phyloP scores from a whole-genome alignment of 2,329 filamentous ascomycete genomes.

The Diaporthe velutina region DNA sequence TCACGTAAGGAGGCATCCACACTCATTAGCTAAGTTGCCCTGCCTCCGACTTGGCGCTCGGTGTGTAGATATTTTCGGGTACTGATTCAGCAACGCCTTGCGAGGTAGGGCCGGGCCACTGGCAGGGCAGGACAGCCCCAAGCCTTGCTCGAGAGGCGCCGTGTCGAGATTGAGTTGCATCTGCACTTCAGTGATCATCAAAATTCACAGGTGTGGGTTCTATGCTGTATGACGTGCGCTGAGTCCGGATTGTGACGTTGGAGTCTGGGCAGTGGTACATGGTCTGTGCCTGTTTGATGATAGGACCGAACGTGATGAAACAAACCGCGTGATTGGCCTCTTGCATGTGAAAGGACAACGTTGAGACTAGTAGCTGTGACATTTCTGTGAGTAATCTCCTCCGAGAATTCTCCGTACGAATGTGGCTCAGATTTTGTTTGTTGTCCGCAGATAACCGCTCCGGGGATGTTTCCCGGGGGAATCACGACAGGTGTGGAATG shows the following conservation, averaged over 20 bases:
- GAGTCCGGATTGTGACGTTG: neutral
- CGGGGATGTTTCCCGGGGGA: neutral
- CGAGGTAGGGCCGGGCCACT: neutral
- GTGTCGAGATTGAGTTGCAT: neutral
- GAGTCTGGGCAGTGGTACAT: neutral
- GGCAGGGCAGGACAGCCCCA: neutral
- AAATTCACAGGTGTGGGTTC: neutral
- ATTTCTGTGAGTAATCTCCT: neutral
- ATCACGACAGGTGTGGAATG: neutral
- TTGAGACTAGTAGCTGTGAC: neutral
- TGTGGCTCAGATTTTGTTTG: neutral
- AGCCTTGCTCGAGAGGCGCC: neutral
- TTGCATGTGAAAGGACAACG: neutral
- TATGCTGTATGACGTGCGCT: conserved; percentile 22
- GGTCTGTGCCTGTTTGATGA: conserved; percentile 19
- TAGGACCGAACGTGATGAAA: neutral
- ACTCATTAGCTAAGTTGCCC: neutral
- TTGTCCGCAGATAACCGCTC: neutral
- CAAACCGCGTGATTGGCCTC: neutral
- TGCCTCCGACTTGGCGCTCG: conserved; percentile 13
- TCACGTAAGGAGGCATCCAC: conserved; percentile 6
- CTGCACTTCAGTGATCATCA: neutral
- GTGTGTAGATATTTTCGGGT: neutral
- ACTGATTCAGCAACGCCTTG: conserved; percentile 18
- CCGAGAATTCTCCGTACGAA: conserved; percentile 1